These are phyloP conservation scores for Helianthus annuus DNA, from an alignment of 129 eudicot species.

Conservation along the genomic window HanXRQr2.0-SUNRISE NC_035440.2:116889935-116890434, in stretches of 20 bases:
- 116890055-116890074: conserved; percentile 45
- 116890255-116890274: too few species aligned
- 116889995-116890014: not conserved
- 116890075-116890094: conserved; percentile 47
- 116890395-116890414: too few species aligned
- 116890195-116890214: too few species aligned
- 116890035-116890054: not conserved
- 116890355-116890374: too few species aligned
- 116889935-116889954: conserved; percentile 25
- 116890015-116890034: not conserved
- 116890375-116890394: too few species aligned
- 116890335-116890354: too few species aligned
- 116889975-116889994: conserved; percentile 4
- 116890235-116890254: too few species aligned
- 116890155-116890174: too few species aligned
- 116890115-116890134: conserved; percentile 71
- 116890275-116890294: conserved; percentile 60
- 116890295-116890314: conserved; percentile 16
- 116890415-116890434: too few species aligned
- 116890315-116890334: not conserved
- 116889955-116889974: not conserved
- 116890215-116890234: too few species aligned
- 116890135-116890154: too few species aligned
- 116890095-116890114: conserved; percentile 48
- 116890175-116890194: too few species aligned